Base-by-base conservation (phyloP, 495 filamentous ascomycete genomes). In the Xylaria curta region DNA sequence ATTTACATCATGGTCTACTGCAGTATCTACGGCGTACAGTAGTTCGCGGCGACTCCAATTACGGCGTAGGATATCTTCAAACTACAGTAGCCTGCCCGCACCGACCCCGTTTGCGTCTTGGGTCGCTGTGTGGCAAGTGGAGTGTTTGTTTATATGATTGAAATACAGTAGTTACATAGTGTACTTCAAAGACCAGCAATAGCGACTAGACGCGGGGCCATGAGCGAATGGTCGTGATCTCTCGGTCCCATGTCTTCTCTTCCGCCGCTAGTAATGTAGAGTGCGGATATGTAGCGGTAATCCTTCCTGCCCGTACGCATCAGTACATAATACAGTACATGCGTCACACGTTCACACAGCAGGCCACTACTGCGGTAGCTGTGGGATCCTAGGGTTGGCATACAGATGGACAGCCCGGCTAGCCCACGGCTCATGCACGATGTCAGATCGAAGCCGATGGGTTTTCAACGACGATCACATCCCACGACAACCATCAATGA, bases 381-480 rank as follows among this genome's bases (percentile, higher is more conserved):
- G 68, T 63, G 61, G 58, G 46, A 71, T 64, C 26, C 46, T 72
- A 54, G 68, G 71, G 70, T 67, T 64, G 70, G 72, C 61, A 68
- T 77, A 79, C 69, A 75, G 72, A 66, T 75, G 71, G 71, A 49
- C 75, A 31, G 70, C 63, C 53, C 54, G 70, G 70, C 53, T 61
- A 67, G 70, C 46, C 49, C 73, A 76, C 74, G 74, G 76, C 75
- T 75, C 74, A 79, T 79, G 77, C 77, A 78, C 77, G 76, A 79
- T 79, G 77, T 79, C 71, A 79, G 77, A 79, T 79, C 76, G 76
- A 78, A 69, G 40, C 59, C 68, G 68, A 70, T 70, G 68, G 58
- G 71, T 74, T 77, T 70, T 71, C 73, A 75, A 79, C 72, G 72
- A 71, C 71, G 77, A 76, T 73, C 75, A 67, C 69, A 76, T 76